Evolutionary conservation across 176 grass and related monocot genomes (phyloP).

Genomic region (Poa pratensis): DNA sequence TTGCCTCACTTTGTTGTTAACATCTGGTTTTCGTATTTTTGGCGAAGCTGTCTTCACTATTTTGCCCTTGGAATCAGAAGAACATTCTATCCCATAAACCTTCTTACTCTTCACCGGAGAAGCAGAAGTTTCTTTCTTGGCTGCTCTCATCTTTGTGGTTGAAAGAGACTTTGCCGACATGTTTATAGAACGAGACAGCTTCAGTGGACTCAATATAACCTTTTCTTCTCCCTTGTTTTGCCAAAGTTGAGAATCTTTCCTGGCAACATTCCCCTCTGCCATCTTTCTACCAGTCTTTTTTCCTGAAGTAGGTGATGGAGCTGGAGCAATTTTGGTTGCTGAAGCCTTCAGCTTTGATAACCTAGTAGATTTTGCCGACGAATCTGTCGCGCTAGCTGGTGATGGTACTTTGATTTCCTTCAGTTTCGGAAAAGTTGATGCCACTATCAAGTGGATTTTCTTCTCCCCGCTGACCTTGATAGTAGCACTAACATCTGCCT

Average conservation of each 20-base stretch:
- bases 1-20: slow-evolving; percentile 24
- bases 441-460: background rate
- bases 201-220: slow-evolving; percentile 26
- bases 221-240: slow-evolving; percentile 46
- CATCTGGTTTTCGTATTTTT: slow-evolving; percentile 45
- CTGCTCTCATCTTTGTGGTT: slow-evolving; percentile 31
- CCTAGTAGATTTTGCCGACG: slow-evolving; percentile 21
- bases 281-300: slow-evolving; percentile 45
- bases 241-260: slow-evolving; percentile 23
- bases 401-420: slow-evolving; percentile 41
- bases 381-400: slow-evolving; percentile 7
- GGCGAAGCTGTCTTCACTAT: slow-evolving; percentile 39
- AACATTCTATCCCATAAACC: slow-evolving; percentile 30
- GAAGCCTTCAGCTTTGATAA: slow-evolving; percentile 25
- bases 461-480: slow-evolving; percentile 31
- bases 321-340: background rate
- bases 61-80: slow-evolving; percentile 44
- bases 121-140: slow-evolving; percentile 39
- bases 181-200: slow-evolving; percentile 52
- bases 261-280: slow-evolving; percentile 32
- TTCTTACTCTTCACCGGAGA: slow-evolving; percentile 45
- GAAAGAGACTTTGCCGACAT: slow-evolving; percentile 43
- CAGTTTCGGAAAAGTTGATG: slow-evolving; percentile 38
- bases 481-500: slow-evolving; percentile 30
- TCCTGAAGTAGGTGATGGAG: slow-evolving; percentile 34